Evolutionary conservation across 1,284 basidiomycete genomes (phyloP), one percentile per base, ranked within the genome.

Genomic region (Naganishia cerealis): DNA sequence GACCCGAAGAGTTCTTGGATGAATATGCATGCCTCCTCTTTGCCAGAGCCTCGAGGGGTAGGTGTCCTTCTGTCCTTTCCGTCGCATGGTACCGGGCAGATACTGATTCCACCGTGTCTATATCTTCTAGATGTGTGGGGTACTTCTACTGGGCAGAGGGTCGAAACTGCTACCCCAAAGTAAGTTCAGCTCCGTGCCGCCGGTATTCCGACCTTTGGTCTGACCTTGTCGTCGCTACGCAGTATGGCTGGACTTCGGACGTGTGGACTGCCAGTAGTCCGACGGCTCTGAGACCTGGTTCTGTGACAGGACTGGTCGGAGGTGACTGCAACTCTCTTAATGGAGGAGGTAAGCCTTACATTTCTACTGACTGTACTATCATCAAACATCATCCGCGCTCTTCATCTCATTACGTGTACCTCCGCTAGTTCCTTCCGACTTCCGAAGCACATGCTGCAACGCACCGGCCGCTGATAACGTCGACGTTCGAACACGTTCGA

Each of bases 361-460:
- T 55, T n/a, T 7, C 1, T 1, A 13, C 18, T 38, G 16, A 6
- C 16, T 18, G 29, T 8, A 33, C 29, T 33, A 12, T 50, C 46
- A 13, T 15, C 24, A 33, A 16, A 24, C 54, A 21, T 15, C 54
- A 40, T 15, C 15, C 6, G 55, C 43, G 24, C 29, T 21, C 46
- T 24, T n/a, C 24, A n/a, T 4, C 57, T 59, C 26, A 58, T 24
- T 46, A 13, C 29, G 24, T 18, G 18, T 36, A 29, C 36, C 9
- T 21, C 3, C 42, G 9, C 15, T n/a, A 59, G 57, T 59, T 24
- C 43, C 21, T 33, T 33, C 57, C n/a, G 40, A 42, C 18, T 59
- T 59, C 57, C 57, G 43, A 36, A 59, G 29, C 43, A 18, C 42
- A 7, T 59, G 57, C 33, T 59, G 57, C 57, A 36, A 59, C 43